These are phyloP conservation scores for Trypanosoma scelopori DNA, from an alignment of 208 protist genomes.

Conservation along the genomic window DNA sequence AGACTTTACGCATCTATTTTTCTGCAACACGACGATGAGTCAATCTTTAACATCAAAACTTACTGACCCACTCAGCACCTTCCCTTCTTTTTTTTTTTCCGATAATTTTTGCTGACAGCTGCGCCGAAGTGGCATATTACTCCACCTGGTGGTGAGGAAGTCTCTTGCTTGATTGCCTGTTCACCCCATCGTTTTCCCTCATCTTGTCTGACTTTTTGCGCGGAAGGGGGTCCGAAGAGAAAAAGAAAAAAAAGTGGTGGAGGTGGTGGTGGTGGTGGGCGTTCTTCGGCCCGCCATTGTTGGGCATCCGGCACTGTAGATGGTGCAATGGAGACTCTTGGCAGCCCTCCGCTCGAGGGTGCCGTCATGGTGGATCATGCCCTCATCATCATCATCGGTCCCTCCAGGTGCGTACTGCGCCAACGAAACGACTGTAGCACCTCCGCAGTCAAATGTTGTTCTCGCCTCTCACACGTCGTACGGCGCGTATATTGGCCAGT, in stretches of 20 bases:
- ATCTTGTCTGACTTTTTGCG: background rate
- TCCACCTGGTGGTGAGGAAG: no score
- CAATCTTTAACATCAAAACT: constrained; percentile 10
- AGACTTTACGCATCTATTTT: constrained; percentile 73
- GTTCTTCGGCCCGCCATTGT: background rate
- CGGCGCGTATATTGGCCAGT: constrained; percentile 45
- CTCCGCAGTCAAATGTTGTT: background rate
- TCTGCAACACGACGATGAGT: constrained; percentile 37
- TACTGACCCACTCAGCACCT: constrained; percentile 3
- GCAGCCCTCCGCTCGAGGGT: background rate
- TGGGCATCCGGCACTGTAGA: background rate
- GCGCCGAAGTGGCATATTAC: no score
- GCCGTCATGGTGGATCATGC: background rate
- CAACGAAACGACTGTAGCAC: background rate
- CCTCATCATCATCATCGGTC: background rate
- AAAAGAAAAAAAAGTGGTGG: no score
- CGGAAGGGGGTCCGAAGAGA: background rate
- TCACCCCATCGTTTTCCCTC: background rate
- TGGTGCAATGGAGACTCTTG: constrained; percentile 6
- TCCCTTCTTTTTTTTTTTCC: background rate
- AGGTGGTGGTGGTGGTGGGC: background rate
- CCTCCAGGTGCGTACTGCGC: background rate
- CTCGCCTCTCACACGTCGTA: constrained; percentile 32
- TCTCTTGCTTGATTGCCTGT: background rate
- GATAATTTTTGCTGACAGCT: background rate